A percentile compares a stretch with the other conserved stretches of the same genome.
Conservation (phyloP, 805 yeast species). For the Cyberlindnera xylosilytica region DNA sequence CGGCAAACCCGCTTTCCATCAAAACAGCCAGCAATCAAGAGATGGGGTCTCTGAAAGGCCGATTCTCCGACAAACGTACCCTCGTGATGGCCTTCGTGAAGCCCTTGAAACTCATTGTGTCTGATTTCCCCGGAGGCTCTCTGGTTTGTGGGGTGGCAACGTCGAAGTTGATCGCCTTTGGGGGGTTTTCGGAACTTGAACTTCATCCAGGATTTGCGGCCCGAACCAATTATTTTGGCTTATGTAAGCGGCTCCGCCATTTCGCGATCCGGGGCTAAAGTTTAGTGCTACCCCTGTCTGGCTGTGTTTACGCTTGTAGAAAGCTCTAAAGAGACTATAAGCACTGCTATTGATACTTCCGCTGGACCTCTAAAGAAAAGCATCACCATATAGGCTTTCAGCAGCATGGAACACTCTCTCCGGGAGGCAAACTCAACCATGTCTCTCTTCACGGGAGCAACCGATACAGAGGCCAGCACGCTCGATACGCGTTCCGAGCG, state of each 20-base stretch:
- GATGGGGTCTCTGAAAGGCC: no score
- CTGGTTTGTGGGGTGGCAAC: neutral
- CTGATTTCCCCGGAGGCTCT: neutral
- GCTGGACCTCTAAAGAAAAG: no score
- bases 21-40: neutral
- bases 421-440: neutral
- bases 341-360: no score
- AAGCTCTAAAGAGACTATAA: no score
- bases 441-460: neutral
- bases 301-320: no score
- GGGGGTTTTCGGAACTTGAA: neutral
- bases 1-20: slow-evolving; percentile 1
- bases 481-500: slow-evolving; percentile 1
- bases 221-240: neutral
- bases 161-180: neutral
- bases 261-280: no score
- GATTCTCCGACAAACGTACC: slow-evolving; percentile 26
- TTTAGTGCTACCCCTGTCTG: no score
- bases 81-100: slow-evolving; percentile 74
- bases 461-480: slow-evolving; percentile 6
- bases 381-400: no score
- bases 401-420: neutral
- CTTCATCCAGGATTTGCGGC: no score
- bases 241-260: neutral
- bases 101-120: slow-evolving; percentile 81